phyloP scores from a whole-genome alignment of 257 asterid species.

The Anisodus tanguticus region DNA sequence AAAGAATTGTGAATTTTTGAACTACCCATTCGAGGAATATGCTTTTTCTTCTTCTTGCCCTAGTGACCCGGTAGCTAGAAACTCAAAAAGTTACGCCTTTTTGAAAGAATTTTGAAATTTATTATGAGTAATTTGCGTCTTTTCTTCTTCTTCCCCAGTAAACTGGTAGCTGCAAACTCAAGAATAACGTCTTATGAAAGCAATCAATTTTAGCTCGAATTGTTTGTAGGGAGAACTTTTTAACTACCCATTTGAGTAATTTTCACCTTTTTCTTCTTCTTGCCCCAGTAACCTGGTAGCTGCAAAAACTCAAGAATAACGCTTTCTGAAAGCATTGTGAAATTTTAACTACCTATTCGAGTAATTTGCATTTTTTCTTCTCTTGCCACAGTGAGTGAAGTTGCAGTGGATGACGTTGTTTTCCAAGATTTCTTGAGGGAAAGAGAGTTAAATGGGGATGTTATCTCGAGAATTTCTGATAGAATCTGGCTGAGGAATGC shows the following conservation, averaged over 20 bases:
- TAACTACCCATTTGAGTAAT: neutral
- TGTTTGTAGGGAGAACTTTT: neutral
- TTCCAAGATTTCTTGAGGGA: slow-evolving; percentile 67
- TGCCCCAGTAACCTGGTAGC: no score
- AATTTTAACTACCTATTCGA: no score
- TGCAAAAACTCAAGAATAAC: no score
- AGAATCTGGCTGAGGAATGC: slow-evolving; percentile 55
- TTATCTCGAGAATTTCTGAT: slow-evolving; percentile 71
- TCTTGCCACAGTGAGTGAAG: slow-evolving; percentile 45
- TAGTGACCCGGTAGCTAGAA: neutral
- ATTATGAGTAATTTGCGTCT: no score
- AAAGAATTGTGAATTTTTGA: no score
- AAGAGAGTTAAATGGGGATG: slow-evolving; percentile 75
- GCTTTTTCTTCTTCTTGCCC: neutral
- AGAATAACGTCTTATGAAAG: neutral
- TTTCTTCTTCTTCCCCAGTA: no score
- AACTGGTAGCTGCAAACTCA: neutral
- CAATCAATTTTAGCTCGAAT: no score
- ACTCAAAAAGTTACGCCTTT: no score
- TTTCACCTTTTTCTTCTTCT: no score
- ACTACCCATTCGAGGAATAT: neutral
- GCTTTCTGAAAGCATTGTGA: no score
- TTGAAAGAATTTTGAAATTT: no score
- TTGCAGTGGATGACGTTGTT: slow-evolving; percentile 57
- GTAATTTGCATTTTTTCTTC: neutral